phyloP scores from a whole-genome alignment of 2,329 filamentous ascomycete genomes.

The Sporothrix globosa region DNA sequence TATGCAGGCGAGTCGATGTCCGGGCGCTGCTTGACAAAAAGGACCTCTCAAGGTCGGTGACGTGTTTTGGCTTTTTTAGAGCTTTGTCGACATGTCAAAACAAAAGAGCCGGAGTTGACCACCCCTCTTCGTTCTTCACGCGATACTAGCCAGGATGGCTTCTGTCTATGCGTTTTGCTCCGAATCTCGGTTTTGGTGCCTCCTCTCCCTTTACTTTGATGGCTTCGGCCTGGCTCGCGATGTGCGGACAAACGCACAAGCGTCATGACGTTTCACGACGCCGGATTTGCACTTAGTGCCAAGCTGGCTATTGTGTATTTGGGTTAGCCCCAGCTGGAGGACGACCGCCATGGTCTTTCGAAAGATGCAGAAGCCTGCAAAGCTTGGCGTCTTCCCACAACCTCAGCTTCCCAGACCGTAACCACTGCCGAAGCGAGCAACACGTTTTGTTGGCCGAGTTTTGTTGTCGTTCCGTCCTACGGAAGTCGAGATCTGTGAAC shows the following conservation, averaged over 20 bases:
- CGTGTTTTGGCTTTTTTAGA: not conserved
- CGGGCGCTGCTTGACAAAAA: constrained; percentile 6
- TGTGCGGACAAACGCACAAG: not conserved
- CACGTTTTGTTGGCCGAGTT: not conserved
- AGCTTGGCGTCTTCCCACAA: not conserved
- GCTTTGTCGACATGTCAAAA: not conserved
- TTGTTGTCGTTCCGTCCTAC: not conserved
- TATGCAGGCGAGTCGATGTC: not conserved
- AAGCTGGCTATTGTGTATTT: not conserved
- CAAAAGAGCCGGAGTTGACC: not conserved
- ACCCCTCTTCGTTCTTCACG: not conserved
- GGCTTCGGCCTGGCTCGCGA: constrained; percentile 4
- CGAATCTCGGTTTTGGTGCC: not conserved
- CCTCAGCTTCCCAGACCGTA: not conserved
- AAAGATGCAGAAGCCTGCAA: not conserved
- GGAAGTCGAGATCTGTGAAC: not conserved
- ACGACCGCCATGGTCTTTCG: not conserved
- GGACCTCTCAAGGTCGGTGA: not conserved
- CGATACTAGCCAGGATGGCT: not conserved
- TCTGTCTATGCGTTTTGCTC: not conserved
- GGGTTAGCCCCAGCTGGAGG: not conserved
- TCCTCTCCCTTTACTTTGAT: not conserved
- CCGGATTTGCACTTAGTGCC: constrained; percentile 3
- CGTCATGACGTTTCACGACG: constrained; percentile 23
- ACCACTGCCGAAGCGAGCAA: not conserved